Conservation (phyloP, 257 asterid genomes). For the Scutellaria minor region DNA sequence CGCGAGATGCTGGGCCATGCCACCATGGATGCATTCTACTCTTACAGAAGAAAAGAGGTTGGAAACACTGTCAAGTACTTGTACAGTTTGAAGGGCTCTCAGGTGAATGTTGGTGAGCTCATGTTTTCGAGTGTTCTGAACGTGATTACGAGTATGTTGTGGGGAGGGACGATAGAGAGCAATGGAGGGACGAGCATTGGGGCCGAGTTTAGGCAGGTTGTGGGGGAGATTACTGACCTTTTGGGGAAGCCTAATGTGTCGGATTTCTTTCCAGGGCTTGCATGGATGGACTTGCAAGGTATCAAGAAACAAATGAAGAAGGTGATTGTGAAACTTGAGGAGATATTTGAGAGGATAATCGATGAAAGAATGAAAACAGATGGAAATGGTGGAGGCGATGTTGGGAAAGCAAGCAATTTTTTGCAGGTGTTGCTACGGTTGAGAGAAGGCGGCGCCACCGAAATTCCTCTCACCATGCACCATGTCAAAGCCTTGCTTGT, state of each 20-base stretch:
- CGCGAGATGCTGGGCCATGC: slow-evolving; percentile 50
- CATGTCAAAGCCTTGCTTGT: slow-evolving; percentile 66
- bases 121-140: slow-evolving; percentile 48
- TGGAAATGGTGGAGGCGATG: not conserved
- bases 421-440: slow-evolving; percentile 55
- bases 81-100: slow-evolving; percentile 5
- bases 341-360: slow-evolving; percentile 39
- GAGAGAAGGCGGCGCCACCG: slow-evolving; percentile 49
- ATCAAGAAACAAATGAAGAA: slow-evolving; percentile 40
- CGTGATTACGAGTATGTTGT: slow-evolving; percentile 49
- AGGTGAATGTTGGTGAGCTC: slow-evolving; percentile 44
- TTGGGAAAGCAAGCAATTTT: slow-evolving; percentile 43
- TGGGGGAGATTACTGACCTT: slow-evolving; percentile 38
- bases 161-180: slow-evolving; percentile 48
- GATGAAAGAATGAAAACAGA: slow-evolving; percentile 6
- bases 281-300: slow-evolving; percentile 60
- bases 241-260: slow-evolving; percentile 57
- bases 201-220: slow-evolving; percentile 47
- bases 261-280: slow-evolving; percentile 53
- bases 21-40: slow-evolving; percentile 43
- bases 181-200: slow-evolving; percentile 37
- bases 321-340: slow-evolving; percentile 34
- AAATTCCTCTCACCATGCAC: slow-evolving; percentile 55
- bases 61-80: slow-evolving; percentile 33
- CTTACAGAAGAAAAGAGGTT: slow-evolving; percentile 43